These are phyloP conservation scores for Ampelomyces quisqualis DNA, from an alignment of 2,329 filamentous ascomycete species.

Conservation along the genomic window DNA sequence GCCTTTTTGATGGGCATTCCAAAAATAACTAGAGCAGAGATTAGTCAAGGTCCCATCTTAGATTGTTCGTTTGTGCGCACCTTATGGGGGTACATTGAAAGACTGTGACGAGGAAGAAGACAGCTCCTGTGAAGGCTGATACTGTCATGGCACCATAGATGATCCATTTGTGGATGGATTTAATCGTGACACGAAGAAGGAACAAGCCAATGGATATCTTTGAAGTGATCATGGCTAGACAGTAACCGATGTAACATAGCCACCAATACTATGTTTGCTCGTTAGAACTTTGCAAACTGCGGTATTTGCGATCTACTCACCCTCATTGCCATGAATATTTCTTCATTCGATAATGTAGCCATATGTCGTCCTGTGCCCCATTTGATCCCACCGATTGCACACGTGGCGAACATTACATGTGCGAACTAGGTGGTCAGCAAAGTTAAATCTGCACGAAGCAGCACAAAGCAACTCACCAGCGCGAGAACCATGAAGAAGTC, in stretches of 20 bases:
- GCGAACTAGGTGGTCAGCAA: slow-evolving; percentile 16
- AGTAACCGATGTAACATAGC: slow-evolving; percentile 40
- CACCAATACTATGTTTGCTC: slow-evolving; percentile 37
- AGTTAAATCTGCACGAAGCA: not conserved
- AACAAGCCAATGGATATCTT: slow-evolving; percentile 41
- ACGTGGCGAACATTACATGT: slow-evolving; percentile 35
- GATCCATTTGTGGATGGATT: slow-evolving; percentile 33
- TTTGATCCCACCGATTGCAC: slow-evolving; percentile 33
- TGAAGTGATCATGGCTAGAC: slow-evolving; percentile 33
- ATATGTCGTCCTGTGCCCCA: slow-evolving; percentile 40
- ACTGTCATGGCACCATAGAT: slow-evolving; percentile 42
- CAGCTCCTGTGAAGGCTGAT: slow-evolving; percentile 40
- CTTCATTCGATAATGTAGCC: slow-evolving; percentile 22
- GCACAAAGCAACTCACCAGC: slow-evolving; percentile 18
- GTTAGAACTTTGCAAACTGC: not conserved
- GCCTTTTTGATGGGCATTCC: slow-evolving; percentile 47
- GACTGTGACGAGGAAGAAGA: slow-evolving; percentile 51
- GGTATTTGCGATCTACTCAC: slow-evolving; percentile 16
- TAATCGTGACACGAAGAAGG: slow-evolving; percentile 38
- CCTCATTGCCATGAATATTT: slow-evolving; percentile 30
- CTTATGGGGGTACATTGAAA: slow-evolving; percentile 55
- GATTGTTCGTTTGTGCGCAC: too few relatives aligned
- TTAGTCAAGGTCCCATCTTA: too few relatives aligned
- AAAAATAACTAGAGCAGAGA: slow-evolving; percentile 56
- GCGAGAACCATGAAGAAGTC: slow-evolving; percentile 38